These are phyloP conservation scores for Sapria himalayana DNA, from an alignment of 345 rosid species.

Conservation along the genomic window DNA sequence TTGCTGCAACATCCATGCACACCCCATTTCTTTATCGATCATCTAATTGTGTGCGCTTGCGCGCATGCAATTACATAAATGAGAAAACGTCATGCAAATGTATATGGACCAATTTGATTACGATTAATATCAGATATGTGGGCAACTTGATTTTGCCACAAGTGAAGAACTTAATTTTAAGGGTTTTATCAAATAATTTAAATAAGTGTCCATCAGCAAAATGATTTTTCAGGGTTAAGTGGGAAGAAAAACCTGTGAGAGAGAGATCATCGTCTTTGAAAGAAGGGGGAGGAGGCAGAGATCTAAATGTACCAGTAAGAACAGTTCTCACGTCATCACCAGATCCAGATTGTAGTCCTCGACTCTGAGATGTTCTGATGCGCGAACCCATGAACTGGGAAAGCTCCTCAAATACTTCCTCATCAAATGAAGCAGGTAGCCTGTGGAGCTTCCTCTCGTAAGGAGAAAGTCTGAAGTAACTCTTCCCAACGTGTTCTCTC, in stretches of 20 bases:
- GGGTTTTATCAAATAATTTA: no score
- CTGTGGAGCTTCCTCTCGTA: constrained; percentile 68
- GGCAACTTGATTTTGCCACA: no score
- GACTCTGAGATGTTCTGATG: constrained; percentile 33
- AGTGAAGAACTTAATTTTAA: no score
- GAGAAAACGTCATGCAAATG: no score
- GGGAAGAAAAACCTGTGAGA: constrained; percentile 13
- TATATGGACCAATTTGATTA: no score
- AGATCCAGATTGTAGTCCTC: constrained; percentile 11
- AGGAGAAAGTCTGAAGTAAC: constrained; percentile 90
- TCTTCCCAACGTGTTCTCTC: constrained; percentile 55
- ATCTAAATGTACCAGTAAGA: constrained; percentile 9
- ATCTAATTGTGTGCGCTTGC: no score
- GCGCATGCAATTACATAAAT: no score
- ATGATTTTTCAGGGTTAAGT: no score
- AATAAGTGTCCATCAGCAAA: no score
- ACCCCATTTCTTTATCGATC: no score
- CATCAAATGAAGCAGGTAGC: constrained; percentile 92
- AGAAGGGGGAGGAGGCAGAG: constrained; percentile 44
- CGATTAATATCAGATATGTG: no score
- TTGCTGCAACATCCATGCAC: constrained; percentile 34
- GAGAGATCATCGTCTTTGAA: constrained; percentile 32
- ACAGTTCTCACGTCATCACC: constrained; percentile 14
- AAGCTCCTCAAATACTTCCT: constrained; percentile 82
- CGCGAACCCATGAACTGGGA: constrained; percentile 85